These are phyloP conservation scores for Pseudogymnoascus verrucosus DNA, from an alignment of 2,329 filamentous ascomycete genomes.

Conservation along the genomic window DNA sequence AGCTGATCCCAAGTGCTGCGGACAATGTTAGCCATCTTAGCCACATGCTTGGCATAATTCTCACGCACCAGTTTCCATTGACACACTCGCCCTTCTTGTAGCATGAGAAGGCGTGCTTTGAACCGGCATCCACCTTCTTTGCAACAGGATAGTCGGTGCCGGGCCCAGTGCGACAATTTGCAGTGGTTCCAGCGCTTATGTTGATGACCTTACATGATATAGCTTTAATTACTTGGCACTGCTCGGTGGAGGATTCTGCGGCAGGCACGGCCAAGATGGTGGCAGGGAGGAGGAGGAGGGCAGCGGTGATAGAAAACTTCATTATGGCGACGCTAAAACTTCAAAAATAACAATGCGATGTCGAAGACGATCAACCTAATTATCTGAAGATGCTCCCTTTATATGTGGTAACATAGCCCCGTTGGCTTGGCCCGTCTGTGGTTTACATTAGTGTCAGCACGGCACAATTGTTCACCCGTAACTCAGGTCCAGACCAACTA, in stretches of 20 bases:
- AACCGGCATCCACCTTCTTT: not conserved
- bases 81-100: not conserved
- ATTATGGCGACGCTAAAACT: not conserved
- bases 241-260: not conserved
- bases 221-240: not conserved
- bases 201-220: not conserved
- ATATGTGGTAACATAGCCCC: not conserved
- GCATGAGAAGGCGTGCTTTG: not conserved
- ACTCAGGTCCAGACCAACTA: not conserved
- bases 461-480: not conserved
- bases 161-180: not conserved
- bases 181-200: not conserved
- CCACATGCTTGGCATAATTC: not conserved
- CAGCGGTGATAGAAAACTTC: not conserved
- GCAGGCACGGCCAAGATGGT: not conserved
- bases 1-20: not conserved
- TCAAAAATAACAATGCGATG: not conserved
- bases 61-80: not conserved
- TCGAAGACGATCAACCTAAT: not conserved
- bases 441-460: not conserved
- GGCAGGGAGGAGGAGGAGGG: not conserved
- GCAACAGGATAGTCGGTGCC: not conserved
- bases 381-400: not conserved
- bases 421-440: not conserved
- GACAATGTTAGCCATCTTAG: not conserved